Conservation (phyloP, 2,329 filamentous ascomycete species). For the Fusarium sp. region DNA sequence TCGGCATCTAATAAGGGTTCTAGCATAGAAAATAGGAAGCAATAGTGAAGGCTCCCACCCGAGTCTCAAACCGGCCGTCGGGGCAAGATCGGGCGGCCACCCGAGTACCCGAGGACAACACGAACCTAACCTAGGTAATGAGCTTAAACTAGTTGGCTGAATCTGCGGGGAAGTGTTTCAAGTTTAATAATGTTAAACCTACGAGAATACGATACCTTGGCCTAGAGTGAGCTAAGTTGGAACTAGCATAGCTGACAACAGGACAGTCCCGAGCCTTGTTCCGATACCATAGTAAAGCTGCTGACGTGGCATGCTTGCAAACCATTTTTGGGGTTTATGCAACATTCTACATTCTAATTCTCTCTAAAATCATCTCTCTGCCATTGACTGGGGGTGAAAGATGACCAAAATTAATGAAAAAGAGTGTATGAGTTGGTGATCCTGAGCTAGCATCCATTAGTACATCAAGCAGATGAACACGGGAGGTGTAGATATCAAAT, state of each 20-base stretch:
- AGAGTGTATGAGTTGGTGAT: neutral
- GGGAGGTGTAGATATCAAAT: neutral
- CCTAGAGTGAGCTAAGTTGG: neutral
- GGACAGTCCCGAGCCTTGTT: neutral
- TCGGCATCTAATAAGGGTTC: neutral
- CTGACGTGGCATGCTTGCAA: neutral
- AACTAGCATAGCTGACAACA: neutral
- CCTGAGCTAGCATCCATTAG: neutral
- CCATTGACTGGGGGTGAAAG: too few species aligned
- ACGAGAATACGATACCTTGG: neutral
- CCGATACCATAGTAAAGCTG: neutral
- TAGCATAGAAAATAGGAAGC: neutral
- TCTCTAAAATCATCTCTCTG: neutral
- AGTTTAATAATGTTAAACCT: neutral
- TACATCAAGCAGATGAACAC: neutral
- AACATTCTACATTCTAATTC: neutral
- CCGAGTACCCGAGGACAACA: neutral
- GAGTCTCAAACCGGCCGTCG: neutral
- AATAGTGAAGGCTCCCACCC: neutral
- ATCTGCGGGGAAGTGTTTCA: neutral
- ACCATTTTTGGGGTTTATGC: too few species aligned
- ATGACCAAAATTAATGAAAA: too few species aligned
- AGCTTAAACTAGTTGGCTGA: neutral
- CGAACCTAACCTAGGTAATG: neutral
- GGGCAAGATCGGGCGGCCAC: neutral